Evolutionary conservation across 169 alveolate species (phyloP).

Genomic region (Fabrea salina): DNA sequence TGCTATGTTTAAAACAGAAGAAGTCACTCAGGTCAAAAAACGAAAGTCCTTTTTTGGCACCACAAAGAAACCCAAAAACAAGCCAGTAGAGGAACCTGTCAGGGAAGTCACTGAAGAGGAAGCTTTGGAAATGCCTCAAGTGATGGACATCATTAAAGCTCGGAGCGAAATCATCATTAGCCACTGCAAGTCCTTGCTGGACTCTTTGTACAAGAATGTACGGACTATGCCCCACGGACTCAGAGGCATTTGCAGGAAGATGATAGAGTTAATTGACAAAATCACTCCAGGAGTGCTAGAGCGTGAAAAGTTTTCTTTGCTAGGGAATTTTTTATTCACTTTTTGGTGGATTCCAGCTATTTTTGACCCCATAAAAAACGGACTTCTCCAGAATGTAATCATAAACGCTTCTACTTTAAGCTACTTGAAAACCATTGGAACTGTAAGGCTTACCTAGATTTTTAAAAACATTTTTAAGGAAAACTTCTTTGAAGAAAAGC

Average conservation of each 20-base stretch:
- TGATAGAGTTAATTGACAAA: neutral
- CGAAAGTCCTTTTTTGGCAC: neutral
- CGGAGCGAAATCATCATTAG: neutral
- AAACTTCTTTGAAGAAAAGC: slow-evolving; percentile 16
- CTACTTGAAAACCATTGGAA: neutral
- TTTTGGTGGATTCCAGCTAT: slow-evolving; percentile 31
- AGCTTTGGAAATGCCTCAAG: neutral
- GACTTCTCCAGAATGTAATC: slow-evolving; percentile 6
- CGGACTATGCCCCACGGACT: slow-evolving; percentile 21
- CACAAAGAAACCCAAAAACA: neutral
- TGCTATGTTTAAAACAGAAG: neutral
- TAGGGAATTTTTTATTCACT: neutral
- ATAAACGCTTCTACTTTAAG: neutral
- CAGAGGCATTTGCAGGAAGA: slow-evolving; percentile 14
- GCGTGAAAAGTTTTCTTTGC: neutral
- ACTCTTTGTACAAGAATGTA: slow-evolving; percentile 13
- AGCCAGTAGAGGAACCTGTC: neutral
- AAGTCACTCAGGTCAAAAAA: neutral
- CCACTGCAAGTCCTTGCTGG: slow-evolving; percentile 21
- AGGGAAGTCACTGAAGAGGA: slow-evolving; percentile 16
- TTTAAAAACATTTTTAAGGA: slow-evolving; percentile 18
- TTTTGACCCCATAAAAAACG: slow-evolving; percentile 19
- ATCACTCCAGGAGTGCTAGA: neutral
- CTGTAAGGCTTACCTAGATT: no score
- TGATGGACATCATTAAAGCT: neutral